phyloP scores from a whole-genome alignment of 129 eudicot genomes.

The Pulicaria dysenterica region DNA sequence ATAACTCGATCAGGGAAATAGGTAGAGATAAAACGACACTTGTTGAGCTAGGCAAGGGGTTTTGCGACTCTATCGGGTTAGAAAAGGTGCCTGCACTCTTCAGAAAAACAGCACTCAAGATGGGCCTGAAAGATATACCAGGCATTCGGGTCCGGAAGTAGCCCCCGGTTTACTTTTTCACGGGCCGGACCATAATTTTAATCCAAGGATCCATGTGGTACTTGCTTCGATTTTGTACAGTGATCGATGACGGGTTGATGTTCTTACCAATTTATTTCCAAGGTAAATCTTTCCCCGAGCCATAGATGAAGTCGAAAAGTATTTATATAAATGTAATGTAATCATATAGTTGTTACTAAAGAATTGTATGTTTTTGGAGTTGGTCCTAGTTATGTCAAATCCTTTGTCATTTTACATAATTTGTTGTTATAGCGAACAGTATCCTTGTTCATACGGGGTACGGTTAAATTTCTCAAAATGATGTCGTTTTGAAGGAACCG shows the following conservation, averaged over 20 bases:
- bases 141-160: conserved; percentile 78
- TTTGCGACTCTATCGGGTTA: conserved; percentile 74
- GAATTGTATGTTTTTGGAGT: not conserved
- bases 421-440: too few species aligned
- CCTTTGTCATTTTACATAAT: too few species aligned
- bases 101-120: conserved; percentile 79
- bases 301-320: not conserved
- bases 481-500: too few species aligned
- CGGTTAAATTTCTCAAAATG: too few species aligned
- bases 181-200: not conserved
- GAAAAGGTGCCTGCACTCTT: conserved; percentile 70
- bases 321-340: not conserved
- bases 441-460: too few species aligned
- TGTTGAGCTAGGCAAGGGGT: conserved; percentile 65
- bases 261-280: too few species aligned
- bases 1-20: conserved; percentile 68
- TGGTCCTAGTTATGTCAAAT: too few species aligned
- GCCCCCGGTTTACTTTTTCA: not conserved
- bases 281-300: conserved; percentile 1
- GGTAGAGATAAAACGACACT: conserved; percentile 91
- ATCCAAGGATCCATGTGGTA: not conserved
- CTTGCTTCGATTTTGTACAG: conserved; percentile 6
- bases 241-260: not conserved
- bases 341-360: not conserved
- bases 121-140: conserved; percentile 82